These are phyloP conservation scores for Penicillium janthinellum DNA, from an alignment of 2,329 filamentous ascomycete genomes.

Conservation along the genomic window DNA sequence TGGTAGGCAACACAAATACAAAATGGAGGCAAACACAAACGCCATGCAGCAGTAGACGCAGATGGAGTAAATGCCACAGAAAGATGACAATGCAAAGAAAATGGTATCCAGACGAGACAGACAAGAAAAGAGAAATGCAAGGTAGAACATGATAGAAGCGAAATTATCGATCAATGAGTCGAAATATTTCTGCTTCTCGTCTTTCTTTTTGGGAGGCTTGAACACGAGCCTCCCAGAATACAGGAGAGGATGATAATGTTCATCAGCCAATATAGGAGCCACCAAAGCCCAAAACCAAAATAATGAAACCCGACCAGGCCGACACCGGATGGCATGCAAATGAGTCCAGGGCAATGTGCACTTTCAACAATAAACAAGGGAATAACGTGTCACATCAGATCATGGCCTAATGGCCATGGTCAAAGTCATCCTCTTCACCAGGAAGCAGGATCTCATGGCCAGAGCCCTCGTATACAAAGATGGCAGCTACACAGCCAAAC, in stretches of 20 bases:
- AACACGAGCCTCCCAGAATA: not conserved
- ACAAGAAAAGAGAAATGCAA: not conserved
- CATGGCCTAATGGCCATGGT: constrained; percentile 20
- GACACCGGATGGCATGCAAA: constrained; percentile 28
- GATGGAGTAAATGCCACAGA: constrained; percentile 9
- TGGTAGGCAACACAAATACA: constrained; percentile 4
- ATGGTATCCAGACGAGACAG: constrained; percentile 23
- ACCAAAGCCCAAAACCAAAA: not conserved
- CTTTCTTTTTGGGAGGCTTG: not conserved
- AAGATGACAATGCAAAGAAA: constrained; percentile 14
- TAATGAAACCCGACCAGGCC: constrained; percentile 15
- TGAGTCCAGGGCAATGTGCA: constrained; percentile 26
- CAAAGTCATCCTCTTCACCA: constrained; percentile 40
- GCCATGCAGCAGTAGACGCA: constrained; percentile 7
- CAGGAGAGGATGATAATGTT: not conserved
- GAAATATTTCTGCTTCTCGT: not conserved
- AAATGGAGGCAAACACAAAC: constrained; percentile 10
- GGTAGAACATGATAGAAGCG: not conserved
- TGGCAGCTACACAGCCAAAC: constrained; percentile 60
- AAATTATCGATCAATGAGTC: not conserved
- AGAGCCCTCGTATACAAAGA: constrained; percentile 65
- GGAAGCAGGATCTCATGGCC: constrained; percentile 59
- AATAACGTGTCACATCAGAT: constrained; percentile 17
- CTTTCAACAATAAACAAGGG: constrained; percentile 12
- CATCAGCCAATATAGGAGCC: not conserved